phyloP scores from a whole-genome alignment of 2,329 filamentous ascomycete genomes.

The Trichoderma sp. region DNA sequence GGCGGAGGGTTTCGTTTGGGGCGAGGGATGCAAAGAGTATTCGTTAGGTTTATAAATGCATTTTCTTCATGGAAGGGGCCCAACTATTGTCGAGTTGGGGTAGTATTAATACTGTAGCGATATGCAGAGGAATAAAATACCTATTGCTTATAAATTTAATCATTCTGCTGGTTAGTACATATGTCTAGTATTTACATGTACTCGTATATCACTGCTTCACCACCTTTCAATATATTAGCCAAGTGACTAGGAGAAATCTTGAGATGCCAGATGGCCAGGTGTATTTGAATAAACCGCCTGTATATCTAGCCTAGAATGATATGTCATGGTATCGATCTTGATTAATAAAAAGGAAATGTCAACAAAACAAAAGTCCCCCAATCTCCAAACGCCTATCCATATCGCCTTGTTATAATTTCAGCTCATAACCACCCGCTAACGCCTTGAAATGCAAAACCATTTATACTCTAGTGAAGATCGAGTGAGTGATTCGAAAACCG shows the following conservation, averaged over 20 bases:
- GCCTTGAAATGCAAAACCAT: background rate
- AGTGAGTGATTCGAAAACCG: background rate
- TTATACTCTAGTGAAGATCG: background rate
- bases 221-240: background rate
- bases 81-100: background rate
- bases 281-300: background rate
- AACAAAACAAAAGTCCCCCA: background rate
- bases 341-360: background rate
- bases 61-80: background rate
- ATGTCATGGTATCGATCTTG: constrained; percentile 14
- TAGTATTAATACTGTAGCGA: background rate
- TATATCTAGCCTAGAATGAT: constrained; percentile 16
- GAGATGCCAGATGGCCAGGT: background rate
- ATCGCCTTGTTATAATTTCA: background rate
- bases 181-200: too few relatives aligned
- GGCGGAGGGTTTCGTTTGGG: background rate
- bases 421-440: background rate
- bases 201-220: background rate
- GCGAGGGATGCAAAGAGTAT: constrained; percentile 5
- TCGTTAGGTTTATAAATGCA: background rate
- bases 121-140: background rate
- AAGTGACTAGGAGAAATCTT: background rate
- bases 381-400: background rate
- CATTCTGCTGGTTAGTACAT: background rate
- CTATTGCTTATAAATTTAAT: background rate